Evolutionary conservation across 306 rosid species (phyloP).

Genomic region (Lathyrus tuberosus): DNA sequence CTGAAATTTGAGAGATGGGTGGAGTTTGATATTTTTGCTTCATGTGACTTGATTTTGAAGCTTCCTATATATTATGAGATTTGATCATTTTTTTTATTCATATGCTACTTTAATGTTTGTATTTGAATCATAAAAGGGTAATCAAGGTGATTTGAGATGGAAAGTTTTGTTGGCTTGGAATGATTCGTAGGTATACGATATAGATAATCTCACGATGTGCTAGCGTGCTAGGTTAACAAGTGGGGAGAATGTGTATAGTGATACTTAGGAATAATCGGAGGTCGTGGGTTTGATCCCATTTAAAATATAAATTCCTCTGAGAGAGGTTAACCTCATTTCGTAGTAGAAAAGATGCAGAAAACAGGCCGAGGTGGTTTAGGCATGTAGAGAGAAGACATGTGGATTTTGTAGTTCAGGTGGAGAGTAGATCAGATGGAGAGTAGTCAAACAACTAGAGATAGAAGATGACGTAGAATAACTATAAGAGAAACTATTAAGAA

Average conservation of each 20-base stretch:
- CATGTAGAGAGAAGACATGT: too few relatives aligned
- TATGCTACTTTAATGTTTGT: constrained; percentile 26
- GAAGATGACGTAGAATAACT: too few relatives aligned
- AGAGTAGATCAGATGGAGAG: too few relatives aligned
- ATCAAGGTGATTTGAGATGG: constrained; percentile 6
- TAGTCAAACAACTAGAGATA: too few relatives aligned
- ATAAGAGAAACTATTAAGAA: too few relatives aligned
- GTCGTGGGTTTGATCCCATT: background rate
- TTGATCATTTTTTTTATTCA: constrained; percentile 6
- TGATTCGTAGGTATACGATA: background rate
- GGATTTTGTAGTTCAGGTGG: too few relatives aligned
- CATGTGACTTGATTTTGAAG: constrained; percentile 31
- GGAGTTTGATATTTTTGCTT: constrained; percentile 14
- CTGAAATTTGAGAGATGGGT: background rate
- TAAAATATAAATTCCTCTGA: background rate
- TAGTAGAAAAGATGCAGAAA: too few relatives aligned
- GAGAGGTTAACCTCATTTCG: background rate
- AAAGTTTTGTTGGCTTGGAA: constrained; percentile 9
- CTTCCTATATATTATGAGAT: constrained; percentile 10
- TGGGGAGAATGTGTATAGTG: background rate
- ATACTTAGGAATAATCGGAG: background rate
- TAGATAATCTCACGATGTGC: background rate
- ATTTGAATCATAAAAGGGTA: background rate
- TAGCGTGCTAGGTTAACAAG: background rate
- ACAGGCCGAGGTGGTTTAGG: too few relatives aligned